phyloP scores from a whole-genome alignment of 345 rosid genomes.

The Sisymbrium altissimum region DNA sequence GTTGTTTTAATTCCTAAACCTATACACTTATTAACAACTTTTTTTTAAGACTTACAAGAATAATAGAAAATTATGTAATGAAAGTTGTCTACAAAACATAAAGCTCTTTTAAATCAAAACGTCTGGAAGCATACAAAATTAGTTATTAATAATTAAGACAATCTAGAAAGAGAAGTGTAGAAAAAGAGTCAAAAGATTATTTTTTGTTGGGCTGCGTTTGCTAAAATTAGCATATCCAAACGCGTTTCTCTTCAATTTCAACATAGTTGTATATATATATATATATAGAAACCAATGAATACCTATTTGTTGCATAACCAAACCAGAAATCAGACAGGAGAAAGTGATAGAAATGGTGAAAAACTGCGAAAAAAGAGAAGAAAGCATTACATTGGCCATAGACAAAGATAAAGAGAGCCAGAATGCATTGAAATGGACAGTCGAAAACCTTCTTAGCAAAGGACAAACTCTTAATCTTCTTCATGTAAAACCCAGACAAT shows the following conservation, averaged over 20 bases:
- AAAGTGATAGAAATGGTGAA: constrained; percentile 16
- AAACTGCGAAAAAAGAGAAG: constrained; percentile 23
- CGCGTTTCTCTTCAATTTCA: not conserved
- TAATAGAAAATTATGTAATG: not conserved
- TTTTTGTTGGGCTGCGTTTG: not conserved
- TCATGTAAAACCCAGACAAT: constrained; percentile 48
- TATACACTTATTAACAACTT: not conserved
- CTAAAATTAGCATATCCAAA: constrained; percentile 28
- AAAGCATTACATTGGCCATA: constrained; percentile 52
- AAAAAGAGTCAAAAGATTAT: not conserved
- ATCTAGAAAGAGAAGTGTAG: not conserved
- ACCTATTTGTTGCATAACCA: constrained; percentile 3
- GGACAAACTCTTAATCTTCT: constrained; percentile 64
- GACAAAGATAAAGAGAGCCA: constrained; percentile 82
- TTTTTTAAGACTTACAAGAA: not conserved
- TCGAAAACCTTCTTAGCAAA: constrained; percentile 51
- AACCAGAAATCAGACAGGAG: not conserved
- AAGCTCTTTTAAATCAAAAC: not conserved
- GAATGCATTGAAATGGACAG: constrained; percentile 70
- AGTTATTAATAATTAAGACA: not conserved
- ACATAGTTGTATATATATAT: constrained; percentile 14
- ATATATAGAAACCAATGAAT: constrained; percentile 7
- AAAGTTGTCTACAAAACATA: not conserved
- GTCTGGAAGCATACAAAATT: not conserved
- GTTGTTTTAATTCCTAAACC: not conserved